Evolutionary conservation across 345 rosid genomes (phyloP).

Genomic region (Melaleuca quinquenervia): DNA sequence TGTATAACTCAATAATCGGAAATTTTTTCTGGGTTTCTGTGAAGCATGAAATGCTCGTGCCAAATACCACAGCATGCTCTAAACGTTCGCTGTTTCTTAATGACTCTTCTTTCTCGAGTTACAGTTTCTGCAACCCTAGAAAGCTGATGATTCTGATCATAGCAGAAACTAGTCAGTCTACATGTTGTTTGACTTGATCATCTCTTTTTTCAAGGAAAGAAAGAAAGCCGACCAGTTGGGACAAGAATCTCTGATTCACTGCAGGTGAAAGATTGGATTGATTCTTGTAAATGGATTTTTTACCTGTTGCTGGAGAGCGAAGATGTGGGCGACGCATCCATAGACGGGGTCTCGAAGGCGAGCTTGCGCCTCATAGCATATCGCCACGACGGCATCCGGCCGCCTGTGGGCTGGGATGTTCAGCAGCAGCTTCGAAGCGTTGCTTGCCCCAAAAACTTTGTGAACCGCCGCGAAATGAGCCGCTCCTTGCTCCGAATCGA

Average conservation of each 20-base stretch:
- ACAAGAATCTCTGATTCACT: constrained; percentile 27
- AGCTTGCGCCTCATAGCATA: constrained; percentile 93
- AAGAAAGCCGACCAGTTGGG: background rate
- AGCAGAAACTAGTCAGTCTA: background rate
- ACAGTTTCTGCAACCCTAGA: background rate
- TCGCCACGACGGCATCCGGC: constrained; percentile 79
- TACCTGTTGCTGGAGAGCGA: constrained; percentile 76
- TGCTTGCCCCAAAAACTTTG: constrained; percentile 85
- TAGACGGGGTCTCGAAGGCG: constrained; percentile 93
- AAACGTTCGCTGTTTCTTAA: background rate
- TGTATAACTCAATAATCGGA: background rate
- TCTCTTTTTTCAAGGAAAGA: background rate
- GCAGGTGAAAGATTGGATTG: background rate
- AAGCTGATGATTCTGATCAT: background rate
- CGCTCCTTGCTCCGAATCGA: constrained; percentile 81
- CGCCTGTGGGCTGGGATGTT: constrained; percentile 67
- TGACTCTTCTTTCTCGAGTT: background rate
- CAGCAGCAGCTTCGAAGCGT: constrained; percentile 75
- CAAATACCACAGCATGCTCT: background rate
- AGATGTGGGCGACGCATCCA: constrained; percentile 87
- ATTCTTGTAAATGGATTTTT: background rate
- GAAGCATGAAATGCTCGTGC: background rate
- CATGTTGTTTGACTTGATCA: background rate
- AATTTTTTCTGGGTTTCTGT: background rate
- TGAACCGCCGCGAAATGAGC: constrained; percentile 77